A percentile compares a stretch with the other conserved stretches of the same genome.
Evolutionary conservation across 768 basidiomycete genomes (phyloP).

Genomic region (Panus rudis): DNA sequence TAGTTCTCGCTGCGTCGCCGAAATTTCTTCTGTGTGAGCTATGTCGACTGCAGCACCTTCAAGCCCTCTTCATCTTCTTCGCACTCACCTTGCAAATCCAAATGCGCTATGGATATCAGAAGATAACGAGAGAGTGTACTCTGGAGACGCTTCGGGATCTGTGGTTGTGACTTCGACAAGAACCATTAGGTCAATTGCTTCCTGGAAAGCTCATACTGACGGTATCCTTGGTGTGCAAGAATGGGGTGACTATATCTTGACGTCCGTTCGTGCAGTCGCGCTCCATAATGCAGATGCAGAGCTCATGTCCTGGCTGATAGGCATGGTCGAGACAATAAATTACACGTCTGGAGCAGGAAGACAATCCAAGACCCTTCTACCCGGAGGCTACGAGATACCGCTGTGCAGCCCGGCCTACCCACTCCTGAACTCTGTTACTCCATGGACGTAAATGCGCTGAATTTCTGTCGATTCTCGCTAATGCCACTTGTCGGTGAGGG

Average conservation of each 20-base stretch:
- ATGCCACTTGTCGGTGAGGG: constrained; percentile 25
- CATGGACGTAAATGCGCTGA: constrained; percentile 87
- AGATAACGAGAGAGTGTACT: constrained; percentile 78
- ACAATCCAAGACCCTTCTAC: background rate
- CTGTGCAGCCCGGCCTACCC: constrained; percentile 41
- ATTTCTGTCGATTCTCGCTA: constrained; percentile 88
- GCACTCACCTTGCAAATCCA: constrained; percentile 63
- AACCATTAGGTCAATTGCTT: constrained; percentile 61
- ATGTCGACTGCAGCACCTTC: no score
- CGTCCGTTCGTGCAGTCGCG: constrained; percentile 46
- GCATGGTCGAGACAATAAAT: constrained; percentile 81
- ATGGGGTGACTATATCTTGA: constrained; percentile 59
- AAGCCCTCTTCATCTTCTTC: constrained; percentile 66
- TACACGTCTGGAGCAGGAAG: constrained; percentile 58
- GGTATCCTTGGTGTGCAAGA: constrained; percentile 76
- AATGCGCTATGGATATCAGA: constrained; percentile 54
- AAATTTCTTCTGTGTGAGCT: no score
- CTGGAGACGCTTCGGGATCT: constrained; percentile 77
- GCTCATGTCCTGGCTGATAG: constrained; percentile 30
- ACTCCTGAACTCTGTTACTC: constrained; percentile 53
- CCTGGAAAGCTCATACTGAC: constrained; percentile 77
- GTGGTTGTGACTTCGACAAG: constrained; percentile 72
- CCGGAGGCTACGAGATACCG: constrained; percentile 50
- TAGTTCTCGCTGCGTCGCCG: no score
- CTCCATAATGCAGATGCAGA: background rate